phyloP scores from a whole-genome alignment of 1,139 yeast genomes.

The Suhomyces choctaworum region DNA sequence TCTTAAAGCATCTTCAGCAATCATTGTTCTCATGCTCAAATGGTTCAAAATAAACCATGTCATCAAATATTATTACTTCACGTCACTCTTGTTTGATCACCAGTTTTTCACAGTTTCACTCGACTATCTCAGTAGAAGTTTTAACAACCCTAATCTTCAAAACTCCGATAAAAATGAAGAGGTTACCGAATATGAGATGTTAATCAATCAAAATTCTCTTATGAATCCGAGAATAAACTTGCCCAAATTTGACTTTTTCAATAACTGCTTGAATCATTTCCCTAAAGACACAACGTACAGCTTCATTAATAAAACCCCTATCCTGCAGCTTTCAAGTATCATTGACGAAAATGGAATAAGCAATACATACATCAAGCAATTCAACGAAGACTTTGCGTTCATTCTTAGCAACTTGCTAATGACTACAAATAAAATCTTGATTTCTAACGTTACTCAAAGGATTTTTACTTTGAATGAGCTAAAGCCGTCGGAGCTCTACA shows the following conservation, averaged over 20 bases:
- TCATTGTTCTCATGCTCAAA: conserved; percentile 52
- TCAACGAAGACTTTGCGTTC: conserved; percentile 46
- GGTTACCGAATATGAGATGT: conserved; percentile 34
- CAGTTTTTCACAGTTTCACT: conserved; percentile 46
- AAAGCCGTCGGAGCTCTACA: conserved; percentile 54
- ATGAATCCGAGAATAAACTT: conserved; percentile 49
- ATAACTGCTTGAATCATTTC: conserved; percentile 33
- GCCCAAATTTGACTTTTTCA: conserved; percentile 46
- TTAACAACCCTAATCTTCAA: conserved; percentile 39
- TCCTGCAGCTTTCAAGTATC: conserved; percentile 28
- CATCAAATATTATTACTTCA: conserved; percentile 72
- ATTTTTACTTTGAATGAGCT: conserved; percentile 55
- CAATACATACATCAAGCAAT: conserved; percentile 31
- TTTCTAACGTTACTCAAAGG: conserved; percentile 52
- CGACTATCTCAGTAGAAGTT: conserved; percentile 42
- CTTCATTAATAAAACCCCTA: conserved; percentile 33
- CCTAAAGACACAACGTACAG: conserved; percentile 19
- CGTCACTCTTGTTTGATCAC: conserved; percentile 73
- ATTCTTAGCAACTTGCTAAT: conserved; percentile 47
- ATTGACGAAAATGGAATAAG: conserved; percentile 31
- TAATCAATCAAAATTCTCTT: conserved; percentile 38
- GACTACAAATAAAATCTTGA: conserved; percentile 44
- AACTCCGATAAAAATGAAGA: conserved; percentile 14
- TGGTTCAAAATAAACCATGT: conserved; percentile 85
- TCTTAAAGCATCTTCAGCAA: conserved; percentile 60